Evolutionary conservation across 495 filamentous ascomycete species (phyloP).

Genomic region (Penicillium simplicissimum): DNA sequence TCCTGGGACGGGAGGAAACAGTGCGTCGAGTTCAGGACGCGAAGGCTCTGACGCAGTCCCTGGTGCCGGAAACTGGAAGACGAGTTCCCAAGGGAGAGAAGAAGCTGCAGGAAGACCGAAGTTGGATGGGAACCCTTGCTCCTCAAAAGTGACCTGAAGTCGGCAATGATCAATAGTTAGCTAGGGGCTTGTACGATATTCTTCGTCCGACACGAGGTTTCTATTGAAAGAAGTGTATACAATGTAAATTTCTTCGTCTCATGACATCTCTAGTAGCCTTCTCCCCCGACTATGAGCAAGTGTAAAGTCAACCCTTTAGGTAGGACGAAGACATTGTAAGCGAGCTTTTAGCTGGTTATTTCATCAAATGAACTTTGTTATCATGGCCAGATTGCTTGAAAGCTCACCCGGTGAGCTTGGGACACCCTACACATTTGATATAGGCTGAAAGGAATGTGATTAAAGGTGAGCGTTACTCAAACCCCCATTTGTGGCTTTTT

Average conservation of each 20-base stretch:
- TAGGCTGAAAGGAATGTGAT: too few relatives aligned
- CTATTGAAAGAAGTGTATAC: not conserved
- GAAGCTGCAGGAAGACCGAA: constrained; percentile 28
- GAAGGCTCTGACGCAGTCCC: constrained; percentile 30
- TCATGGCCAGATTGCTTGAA: too few relatives aligned
- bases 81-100: constrained; percentile 23
- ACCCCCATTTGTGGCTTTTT: too few relatives aligned
- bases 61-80: constrained; percentile 19
- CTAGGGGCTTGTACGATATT: not conserved
- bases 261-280: not conserved
- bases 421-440: too few relatives aligned
- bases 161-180: not conserved
- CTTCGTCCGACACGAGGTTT: too few relatives aligned
- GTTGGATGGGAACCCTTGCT: constrained; percentile 47
- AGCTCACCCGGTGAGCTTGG: too few relatives aligned
- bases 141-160: constrained; percentile 5
- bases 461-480: too few relatives aligned
- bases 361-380: too few relatives aligned
- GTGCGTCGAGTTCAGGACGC: constrained; percentile 56
- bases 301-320: too few relatives aligned
- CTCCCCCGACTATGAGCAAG: too few relatives aligned
- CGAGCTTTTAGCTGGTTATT: too few relatives aligned
- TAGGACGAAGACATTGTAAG: too few relatives aligned
- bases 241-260: not conserved
- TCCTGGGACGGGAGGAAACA: constrained; percentile 63